Evolutionary conservation across 306 rosid genomes (phyloP).

Genomic region (Casuarina glauca): DNA sequence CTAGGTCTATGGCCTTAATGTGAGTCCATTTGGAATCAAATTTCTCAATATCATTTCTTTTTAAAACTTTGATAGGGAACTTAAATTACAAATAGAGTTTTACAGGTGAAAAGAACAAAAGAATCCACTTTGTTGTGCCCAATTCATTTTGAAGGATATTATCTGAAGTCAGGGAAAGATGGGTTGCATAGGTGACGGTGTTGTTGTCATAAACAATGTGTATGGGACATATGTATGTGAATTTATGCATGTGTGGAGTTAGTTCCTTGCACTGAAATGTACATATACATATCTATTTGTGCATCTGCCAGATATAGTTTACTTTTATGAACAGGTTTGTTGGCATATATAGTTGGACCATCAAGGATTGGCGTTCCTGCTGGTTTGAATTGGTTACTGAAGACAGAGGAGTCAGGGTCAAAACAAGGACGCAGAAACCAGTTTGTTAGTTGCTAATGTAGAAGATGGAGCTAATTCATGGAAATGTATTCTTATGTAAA

Average conservation of each 20-base stretch:
- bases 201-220: background rate
- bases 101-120: background rate
- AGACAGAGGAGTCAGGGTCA: background rate
- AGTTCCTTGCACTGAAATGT: background rate
- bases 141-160: background rate
- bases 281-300: background rate
- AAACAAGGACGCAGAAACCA: background rate
- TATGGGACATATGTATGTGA: background rate
- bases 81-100: background rate
- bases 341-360: background rate
- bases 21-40: background rate
- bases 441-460: background rate
- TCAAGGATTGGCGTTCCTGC: background rate
- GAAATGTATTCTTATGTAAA: background rate
- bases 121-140: background rate
- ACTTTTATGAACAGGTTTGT: background rate
- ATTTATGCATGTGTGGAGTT: background rate
- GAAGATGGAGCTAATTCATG: background rate
- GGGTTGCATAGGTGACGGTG: background rate
- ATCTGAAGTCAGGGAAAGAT: background rate
- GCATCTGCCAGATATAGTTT: background rate
- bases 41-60: background rate
- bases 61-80: background rate
- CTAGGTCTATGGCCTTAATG: background rate
- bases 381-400: background rate